phyloP scores from a whole-genome alignment of 768 basidiomycete genomes.

The Pleurotus giganteus region DNA sequence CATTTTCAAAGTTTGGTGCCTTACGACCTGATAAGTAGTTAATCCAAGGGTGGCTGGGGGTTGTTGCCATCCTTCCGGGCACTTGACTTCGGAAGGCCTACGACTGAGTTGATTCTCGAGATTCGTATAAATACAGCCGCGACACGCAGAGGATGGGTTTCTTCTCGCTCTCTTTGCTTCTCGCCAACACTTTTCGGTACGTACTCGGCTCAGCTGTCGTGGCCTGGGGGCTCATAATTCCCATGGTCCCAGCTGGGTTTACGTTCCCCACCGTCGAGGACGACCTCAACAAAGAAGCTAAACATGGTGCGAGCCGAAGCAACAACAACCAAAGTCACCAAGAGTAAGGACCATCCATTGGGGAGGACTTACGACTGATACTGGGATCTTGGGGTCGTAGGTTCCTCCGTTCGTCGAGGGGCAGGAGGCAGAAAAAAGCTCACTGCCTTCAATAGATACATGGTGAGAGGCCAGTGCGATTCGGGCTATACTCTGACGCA shows the following conservation, averaged over 20 bases:
- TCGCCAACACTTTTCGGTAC: neutral
- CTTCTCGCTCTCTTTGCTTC: neutral
- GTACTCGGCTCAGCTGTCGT: neutral
- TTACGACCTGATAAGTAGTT: no score
- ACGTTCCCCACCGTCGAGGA: neutral
- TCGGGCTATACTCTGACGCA: neutral
- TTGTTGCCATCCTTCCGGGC: neutral
- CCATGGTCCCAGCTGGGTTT: no score
- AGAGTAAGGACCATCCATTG: conserved; percentile 41
- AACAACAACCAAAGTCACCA: conserved; percentile 46
- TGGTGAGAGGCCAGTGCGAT: conserved; percentile 31
- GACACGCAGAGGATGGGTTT: neutral
- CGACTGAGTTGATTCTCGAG: neutral
- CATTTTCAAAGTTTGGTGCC: conserved; percentile 1
- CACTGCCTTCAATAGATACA: conserved; percentile 76
- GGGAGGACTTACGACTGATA: conserved; percentile 16
- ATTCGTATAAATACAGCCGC: conserved; percentile 8
- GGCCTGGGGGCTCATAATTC: neutral
- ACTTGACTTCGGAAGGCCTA: neutral
- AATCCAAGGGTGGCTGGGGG: conserved; percentile 8
- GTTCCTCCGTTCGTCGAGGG: conserved; percentile 50
- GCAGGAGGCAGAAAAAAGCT: conserved; percentile 56
- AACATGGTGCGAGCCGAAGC: conserved; percentile 31
- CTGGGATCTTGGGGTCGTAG: conserved; percentile 31
- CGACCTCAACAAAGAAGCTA: conserved; percentile 30